Evolutionary conservation across 176 grass and related monocot genomes (phyloP).

Genomic region (Zea luxurians): DNA sequence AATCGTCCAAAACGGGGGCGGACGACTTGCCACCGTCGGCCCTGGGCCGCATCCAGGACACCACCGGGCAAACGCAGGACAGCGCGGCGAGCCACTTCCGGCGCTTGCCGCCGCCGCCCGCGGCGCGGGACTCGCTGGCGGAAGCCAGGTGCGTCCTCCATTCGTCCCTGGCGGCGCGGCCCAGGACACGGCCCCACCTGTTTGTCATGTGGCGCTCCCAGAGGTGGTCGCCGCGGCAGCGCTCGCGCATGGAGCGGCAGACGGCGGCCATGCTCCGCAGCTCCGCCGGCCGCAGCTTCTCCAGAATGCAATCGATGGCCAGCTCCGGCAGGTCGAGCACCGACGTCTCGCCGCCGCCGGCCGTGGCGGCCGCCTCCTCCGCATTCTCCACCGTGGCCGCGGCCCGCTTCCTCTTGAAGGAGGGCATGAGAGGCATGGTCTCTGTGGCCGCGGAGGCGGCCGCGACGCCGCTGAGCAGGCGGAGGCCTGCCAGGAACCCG

Average conservation of each 20-base stretch:
- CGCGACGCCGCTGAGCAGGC: slow-evolving; percentile 35
- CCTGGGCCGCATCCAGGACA: slow-evolving; percentile 73
- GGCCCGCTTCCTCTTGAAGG: slow-evolving; percentile 60
- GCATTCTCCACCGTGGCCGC: slow-evolving; percentile 41
- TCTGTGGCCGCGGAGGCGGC: slow-evolving; percentile 11
- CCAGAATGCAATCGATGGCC: slow-evolving; percentile 82
- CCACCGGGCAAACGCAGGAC: slow-evolving; percentile 70
- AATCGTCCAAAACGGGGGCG: slow-evolving; percentile 53
- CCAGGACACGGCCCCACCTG: slow-evolving; percentile 84
- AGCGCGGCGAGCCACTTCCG: slow-evolving; percentile 65
- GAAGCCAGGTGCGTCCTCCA: slow-evolving; percentile 64
- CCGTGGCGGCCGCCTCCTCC: slow-evolving; percentile 15
- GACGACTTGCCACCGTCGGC: slow-evolving; percentile 25
- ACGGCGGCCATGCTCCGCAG: slow-evolving; percentile 72
- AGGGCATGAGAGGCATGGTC: slow-evolving; percentile 36
- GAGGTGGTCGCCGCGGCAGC: slow-evolving; percentile 67
- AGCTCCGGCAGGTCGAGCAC: slow-evolving; percentile 88
- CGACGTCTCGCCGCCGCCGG: slow-evolving; percentile 26
- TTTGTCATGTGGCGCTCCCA: slow-evolving; percentile 84
- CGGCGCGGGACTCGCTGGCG: slow-evolving; percentile 12
- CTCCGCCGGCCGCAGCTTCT: slow-evolving; percentile 59
- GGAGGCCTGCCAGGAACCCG: slow-evolving; percentile 40
- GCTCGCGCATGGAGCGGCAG: slow-evolving; percentile 58
- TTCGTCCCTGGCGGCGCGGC: slow-evolving; percentile 49
- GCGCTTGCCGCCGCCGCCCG: slow-evolving; percentile 37